Evolutionary conservation across 2,329 filamentous ascomycete genomes (phyloP).

Genomic region (Verticillium albo-atrum): DNA sequence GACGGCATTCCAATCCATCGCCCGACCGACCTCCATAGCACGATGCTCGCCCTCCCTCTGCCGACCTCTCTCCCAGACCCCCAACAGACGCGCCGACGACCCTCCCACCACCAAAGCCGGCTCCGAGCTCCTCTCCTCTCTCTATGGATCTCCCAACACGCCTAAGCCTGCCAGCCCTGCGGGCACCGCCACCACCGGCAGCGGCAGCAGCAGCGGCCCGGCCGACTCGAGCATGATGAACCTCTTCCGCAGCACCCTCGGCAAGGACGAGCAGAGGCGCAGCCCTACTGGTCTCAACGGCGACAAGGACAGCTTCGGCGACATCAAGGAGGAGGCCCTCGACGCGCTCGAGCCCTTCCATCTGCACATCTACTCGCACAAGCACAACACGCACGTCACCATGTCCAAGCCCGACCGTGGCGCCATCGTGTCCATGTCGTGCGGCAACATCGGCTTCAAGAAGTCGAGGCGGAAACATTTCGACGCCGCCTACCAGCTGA

Average conservation of each 20-base stretch:
- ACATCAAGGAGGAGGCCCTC: slow-evolving; percentile 1
- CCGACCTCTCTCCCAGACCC: slow-evolving; percentile 36
- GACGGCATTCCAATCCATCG: slow-evolving; percentile 23
- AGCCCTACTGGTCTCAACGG: background rate
- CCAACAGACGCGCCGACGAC: slow-evolving; percentile 16
- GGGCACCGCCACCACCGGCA: background rate
- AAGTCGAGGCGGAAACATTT: slow-evolving; percentile 78
- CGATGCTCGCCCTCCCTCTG: slow-evolving; percentile 14
- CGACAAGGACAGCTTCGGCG: background rate
- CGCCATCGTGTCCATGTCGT: slow-evolving; percentile 73
- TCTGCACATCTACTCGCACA: slow-evolving; percentile 80
- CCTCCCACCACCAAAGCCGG: slow-evolving; percentile 9
- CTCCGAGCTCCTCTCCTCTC: slow-evolving; percentile 12
- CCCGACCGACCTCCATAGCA: slow-evolving; percentile 13
- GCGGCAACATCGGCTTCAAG: slow-evolving; percentile 87
- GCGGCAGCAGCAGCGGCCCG: background rate
- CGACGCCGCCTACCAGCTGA: slow-evolving; percentile 88
- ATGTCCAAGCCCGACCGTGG: slow-evolving; percentile 77
- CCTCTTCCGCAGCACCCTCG: slow-evolving; percentile 32
- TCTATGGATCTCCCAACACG: slow-evolving; percentile 9
- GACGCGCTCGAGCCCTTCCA: slow-evolving; percentile 64
- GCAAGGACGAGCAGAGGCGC: slow-evolving; percentile 19
- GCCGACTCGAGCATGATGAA: slow-evolving; percentile 1
- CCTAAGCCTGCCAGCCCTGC: background rate
- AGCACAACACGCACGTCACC: slow-evolving; percentile 94